phyloP scores from a whole-genome alignment of 2,329 filamentous ascomycete species.

The Cytospora leucostoma region DNA sequence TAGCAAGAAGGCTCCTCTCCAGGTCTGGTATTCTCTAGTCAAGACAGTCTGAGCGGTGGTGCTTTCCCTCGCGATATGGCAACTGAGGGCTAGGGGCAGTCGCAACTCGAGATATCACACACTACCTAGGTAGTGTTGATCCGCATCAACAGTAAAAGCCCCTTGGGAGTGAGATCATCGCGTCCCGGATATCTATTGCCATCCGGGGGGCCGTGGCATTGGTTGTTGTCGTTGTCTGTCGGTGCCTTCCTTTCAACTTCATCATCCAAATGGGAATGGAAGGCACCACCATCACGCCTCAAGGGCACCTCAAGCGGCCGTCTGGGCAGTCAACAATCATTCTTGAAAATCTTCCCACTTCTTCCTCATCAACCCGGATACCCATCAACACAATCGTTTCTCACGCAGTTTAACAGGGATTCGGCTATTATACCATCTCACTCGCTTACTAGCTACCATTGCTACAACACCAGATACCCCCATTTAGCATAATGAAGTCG shows the following conservation, averaged over 20 bases:
- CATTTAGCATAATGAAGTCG: slow-evolving; percentile 8
- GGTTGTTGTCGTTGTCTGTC: not conserved
- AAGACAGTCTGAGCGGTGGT: not conserved
- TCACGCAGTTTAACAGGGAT: not conserved
- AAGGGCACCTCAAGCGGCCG: not conserved
- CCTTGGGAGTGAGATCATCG: no score
- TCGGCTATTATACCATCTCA: not conserved
- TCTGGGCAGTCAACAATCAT: not conserved
- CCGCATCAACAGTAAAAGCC: no score
- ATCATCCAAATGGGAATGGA: not conserved
- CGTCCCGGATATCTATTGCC: not conserved
- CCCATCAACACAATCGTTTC: not conserved
- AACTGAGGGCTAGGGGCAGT: not conserved
- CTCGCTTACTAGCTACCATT: slow-evolving; percentile 6
- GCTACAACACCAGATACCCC: not conserved
- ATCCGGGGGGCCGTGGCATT: not conserved
- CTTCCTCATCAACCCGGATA: not conserved
- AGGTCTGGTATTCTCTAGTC: not conserved
- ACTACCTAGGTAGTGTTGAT: no score
- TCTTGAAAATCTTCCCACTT: not conserved
- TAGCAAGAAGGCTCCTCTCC: not conserved
- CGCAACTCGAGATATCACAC: no score
- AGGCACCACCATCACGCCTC: not conserved
- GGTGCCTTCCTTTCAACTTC: not conserved
- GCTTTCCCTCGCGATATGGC: not conserved